Evolutionary conservation across 495 filamentous ascomycete species (phyloP), one percentile per base, ranked within the genome.

Genomic region (Talaromyces borbonicus): DNA sequence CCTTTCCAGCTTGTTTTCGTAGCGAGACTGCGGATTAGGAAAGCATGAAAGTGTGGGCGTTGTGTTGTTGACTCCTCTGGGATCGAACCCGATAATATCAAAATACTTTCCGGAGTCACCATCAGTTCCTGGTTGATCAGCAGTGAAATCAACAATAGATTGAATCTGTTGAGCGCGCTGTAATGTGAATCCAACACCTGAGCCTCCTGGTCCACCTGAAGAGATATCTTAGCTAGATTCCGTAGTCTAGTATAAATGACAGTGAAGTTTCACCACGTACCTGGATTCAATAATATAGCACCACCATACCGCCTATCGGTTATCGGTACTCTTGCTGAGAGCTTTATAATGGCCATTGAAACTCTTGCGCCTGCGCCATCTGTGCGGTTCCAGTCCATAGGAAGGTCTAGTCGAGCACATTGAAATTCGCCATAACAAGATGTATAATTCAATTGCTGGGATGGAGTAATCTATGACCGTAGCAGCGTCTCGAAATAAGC

Each of bases 31-130:
- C 5, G 36, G 16, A 44, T 54, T 49, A 12, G 58, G 50, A 25
- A 67, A 60, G 46, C 67, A 71, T 8, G 48, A 38, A 3, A 56
- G 53, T 7, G 15, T 19, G 5, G 67, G 67, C 8, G 49, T 52
- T 7, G 61, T 58, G 15, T 55, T 49, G 25, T 57, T 62, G 16
- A 68, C 51, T 2, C 68, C 65, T 7, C 68, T 53, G 4, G 65
- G 62, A 48, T 70, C 68, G 35, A 68, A 68, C 8, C 57, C 53
- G 15, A 72, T 44, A 29, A 70, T 54, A 45, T 72, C 68, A 44
- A 53, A 69, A 51, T 65, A 65, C 37, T 60, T 65, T 16, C 47
- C 54, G 22, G 26, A 24, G 8, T 43, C 27, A 8, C 43, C 18
- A 25, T 16, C 8, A n/a, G 24, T 25, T 19, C 29, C 29, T 19